A percentile compares a stretch with the other conserved stretches of the same genome.
Evolutionary conservation across 2,329 filamentous ascomycete genomes (phyloP).

Genomic region (Neonectria coccinea): DNA sequence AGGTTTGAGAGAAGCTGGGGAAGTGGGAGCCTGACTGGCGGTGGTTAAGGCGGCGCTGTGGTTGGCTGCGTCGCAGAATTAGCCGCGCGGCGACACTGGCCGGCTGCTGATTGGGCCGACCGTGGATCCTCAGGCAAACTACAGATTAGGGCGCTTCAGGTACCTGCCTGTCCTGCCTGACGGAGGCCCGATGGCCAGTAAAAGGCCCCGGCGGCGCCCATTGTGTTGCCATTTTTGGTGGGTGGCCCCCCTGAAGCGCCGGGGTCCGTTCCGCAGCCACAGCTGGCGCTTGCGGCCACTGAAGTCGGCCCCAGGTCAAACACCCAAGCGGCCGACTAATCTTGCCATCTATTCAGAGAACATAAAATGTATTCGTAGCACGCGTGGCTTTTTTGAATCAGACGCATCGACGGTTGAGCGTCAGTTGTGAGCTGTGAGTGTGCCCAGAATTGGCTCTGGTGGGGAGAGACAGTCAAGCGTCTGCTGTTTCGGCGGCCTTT

Average conservation of each 20-base stretch:
- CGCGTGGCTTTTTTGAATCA: neutral
- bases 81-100: slow-evolving; percentile 39
- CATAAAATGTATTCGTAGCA: neutral
- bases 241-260: neutral
- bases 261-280: neutral
- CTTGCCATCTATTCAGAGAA: slow-evolving; percentile 2
- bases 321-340: neutral
- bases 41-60: slow-evolving; percentile 26
- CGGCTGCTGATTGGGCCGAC: slow-evolving; percentile 37
- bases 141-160: slow-evolving; percentile 19
- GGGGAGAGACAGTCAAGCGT: neutral
- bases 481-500: neutral
- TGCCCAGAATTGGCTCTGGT: neutral
- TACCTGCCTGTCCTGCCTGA: neutral
- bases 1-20: slow-evolving; percentile 18
- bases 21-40: slow-evolving; percentile 20
- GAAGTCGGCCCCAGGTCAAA: neutral
- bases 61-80: slow-evolving; percentile 43
- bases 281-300: slow-evolving; percentile 29
- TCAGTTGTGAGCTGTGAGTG: neutral
- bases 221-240: slow-evolving; percentile 5
- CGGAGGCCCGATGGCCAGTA: slow-evolving; percentile 13
- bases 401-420: neutral
- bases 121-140: neutral
- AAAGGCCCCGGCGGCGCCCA: neutral